These are phyloP conservation scores for Peronospora belbahrii DNA, from an alignment of 352 stramenopile species.

Conservation along the genomic window DNA sequence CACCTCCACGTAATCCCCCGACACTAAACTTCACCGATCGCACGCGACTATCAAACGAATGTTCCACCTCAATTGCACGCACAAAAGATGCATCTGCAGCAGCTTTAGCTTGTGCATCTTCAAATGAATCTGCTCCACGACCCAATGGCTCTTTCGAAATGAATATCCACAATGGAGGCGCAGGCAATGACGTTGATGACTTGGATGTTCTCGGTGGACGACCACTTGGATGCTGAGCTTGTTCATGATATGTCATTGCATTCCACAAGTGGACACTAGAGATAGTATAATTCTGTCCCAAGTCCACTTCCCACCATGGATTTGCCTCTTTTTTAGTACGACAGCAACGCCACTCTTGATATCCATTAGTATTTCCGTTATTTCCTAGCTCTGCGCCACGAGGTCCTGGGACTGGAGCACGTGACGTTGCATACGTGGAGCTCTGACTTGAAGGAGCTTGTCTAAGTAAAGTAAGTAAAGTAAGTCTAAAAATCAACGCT, in stretches of 20 bases:
- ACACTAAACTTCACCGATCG: conserved; percentile 17
- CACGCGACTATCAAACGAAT: conserved; percentile 20
- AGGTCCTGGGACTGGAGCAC: conserved; percentile 32
- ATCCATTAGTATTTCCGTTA: conserved; percentile 61
- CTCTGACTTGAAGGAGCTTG: conserved; percentile 30
- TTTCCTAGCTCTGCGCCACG: conserved; percentile 45
- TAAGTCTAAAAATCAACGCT: no score
- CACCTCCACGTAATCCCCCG: neutral
- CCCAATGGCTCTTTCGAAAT: conserved; percentile 42
- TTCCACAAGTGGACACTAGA: conserved; percentile 59
- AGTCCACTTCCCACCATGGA: conserved; percentile 71
- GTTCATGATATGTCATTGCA: conserved; percentile 60
- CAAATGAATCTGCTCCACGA: conserved; percentile 7
- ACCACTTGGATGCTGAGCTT: conserved; percentile 34
- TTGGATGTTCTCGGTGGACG: conserved; percentile 35
- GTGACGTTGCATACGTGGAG: conserved; percentile 40
- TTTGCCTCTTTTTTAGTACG: conserved; percentile 50
- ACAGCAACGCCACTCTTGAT: conserved; percentile 55
- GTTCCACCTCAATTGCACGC: conserved; percentile 17
- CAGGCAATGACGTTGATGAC: conserved; percentile 20
- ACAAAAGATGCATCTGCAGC: conserved; percentile 6
- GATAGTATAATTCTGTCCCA: conserved; percentile 29
- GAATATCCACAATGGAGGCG: conserved; percentile 46
- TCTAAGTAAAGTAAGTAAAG: conserved; percentile 1
- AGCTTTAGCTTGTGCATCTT: conserved; percentile 15